phyloP scores from a whole-genome alignment of 345 rosid genomes.

The Camelina laxa region DNA sequence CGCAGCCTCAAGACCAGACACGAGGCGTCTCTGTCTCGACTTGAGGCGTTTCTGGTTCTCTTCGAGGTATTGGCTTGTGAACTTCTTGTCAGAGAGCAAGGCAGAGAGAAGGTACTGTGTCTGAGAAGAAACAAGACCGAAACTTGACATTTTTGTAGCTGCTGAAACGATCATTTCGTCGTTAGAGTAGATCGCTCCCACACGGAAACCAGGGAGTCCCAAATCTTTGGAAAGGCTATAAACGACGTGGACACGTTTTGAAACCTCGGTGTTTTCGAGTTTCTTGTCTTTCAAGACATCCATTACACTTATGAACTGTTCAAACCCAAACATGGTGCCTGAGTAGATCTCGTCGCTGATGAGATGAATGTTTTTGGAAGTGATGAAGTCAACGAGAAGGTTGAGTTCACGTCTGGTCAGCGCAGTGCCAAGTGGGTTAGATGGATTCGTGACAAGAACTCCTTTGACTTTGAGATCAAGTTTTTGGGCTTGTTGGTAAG shows the following conservation, averaged over 20 bases:
- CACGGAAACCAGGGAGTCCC: constrained; percentile 87
- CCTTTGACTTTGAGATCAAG: constrained; percentile 75
- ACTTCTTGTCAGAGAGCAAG: constrained; percentile 73
- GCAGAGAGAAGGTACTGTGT: constrained; percentile 74
- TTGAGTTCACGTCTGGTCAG: constrained; percentile 60
- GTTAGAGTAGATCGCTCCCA: constrained; percentile 82
- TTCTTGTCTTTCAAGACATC: constrained; percentile 65
- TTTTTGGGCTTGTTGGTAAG: constrained; percentile 66
- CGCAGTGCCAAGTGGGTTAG: constrained; percentile 80
- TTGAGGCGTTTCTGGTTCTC: constrained; percentile 66
- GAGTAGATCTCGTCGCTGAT: constrained; percentile 86
- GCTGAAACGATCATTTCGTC: constrained; percentile 68
- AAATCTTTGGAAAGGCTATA: constrained; percentile 81
- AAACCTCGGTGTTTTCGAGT: constrained; percentile 52
- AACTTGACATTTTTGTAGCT: constrained; percentile 89
- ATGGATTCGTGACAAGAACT: constrained; percentile 79
- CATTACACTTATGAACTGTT: constrained; percentile 66
- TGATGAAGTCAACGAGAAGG: constrained; percentile 67
- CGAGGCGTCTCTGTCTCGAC: constrained; percentile 54
- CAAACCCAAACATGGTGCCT: constrained; percentile 76
- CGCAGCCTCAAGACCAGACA: constrained; percentile 66
- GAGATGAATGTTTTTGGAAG: constrained; percentile 64
- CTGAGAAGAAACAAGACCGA: constrained; percentile 82
- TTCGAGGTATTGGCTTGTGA: constrained; percentile 59
- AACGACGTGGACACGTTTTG: constrained; percentile 68